phyloP scores from a whole-genome alignment of 2,329 filamentous ascomycete species.

The Penicillium sp. region DNA sequence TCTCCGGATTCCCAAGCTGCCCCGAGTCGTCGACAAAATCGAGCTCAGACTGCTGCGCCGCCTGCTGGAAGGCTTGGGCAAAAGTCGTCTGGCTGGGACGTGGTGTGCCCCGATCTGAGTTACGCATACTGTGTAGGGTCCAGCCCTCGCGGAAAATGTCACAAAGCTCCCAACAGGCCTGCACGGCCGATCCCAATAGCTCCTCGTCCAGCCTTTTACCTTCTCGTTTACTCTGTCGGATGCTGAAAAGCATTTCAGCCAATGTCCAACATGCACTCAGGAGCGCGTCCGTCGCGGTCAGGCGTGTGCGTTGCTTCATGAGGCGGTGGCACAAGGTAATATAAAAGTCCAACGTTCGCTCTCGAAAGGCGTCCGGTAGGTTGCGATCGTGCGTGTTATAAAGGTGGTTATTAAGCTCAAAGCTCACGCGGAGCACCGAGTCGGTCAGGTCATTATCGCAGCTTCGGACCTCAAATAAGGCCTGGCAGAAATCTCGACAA shows the following conservation, averaged over 20 bases:
- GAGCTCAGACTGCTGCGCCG: slow-evolving; percentile 45
- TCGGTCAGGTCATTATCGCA: slow-evolving; percentile 77
- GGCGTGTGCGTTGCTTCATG: slow-evolving; percentile 87
- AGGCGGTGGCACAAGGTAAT: slow-evolving; percentile 88
- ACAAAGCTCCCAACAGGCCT: slow-evolving; percentile 92
- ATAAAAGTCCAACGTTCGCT: slow-evolving; percentile 90
- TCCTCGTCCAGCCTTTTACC: slow-evolving; percentile 75
- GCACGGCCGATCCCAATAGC: slow-evolving; percentile 79
- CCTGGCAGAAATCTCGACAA: slow-evolving; percentile 88
- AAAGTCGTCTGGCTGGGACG: slow-evolving; percentile 77
- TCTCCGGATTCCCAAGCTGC: slow-evolving; percentile 64
- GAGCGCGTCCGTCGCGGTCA: slow-evolving; percentile 79
- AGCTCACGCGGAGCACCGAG: slow-evolving; percentile 86
- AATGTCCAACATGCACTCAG: slow-evolving; percentile 85
- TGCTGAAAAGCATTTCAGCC: slow-evolving; percentile 88
- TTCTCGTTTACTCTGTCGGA: slow-evolving; percentile 78
- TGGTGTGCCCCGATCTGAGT: slow-evolving; percentile 76
- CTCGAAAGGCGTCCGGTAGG: slow-evolving; percentile 81
- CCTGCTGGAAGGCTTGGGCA: slow-evolving; percentile 56
- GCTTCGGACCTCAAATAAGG: slow-evolving; percentile 80
- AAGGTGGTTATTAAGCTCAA: slow-evolving; percentile 92
- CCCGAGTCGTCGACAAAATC: slow-evolving; percentile 27
- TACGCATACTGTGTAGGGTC: slow-evolving; percentile 71
- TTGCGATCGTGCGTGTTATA: slow-evolving; percentile 87
- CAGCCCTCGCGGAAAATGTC: slow-evolving; percentile 91